phyloP scores from a whole-genome alignment of 805 yeast species.

The Teunomyces atbi region DNA sequence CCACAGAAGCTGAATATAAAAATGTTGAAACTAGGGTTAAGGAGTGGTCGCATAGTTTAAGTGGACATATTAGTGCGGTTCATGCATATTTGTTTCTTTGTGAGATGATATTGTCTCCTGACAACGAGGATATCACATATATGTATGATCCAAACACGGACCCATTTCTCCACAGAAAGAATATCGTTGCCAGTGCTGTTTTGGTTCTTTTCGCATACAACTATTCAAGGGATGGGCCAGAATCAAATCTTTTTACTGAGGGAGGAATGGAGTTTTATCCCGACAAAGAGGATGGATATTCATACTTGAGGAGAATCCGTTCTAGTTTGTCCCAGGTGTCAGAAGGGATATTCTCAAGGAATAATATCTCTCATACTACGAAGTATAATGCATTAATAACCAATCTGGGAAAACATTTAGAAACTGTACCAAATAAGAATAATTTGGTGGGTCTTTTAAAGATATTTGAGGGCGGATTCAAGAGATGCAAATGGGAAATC shows the following conservation, averaged over 20 bases:
- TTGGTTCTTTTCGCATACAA: conserved; percentile 54
- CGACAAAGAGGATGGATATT: conserved; percentile 49
- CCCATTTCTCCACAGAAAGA: conserved; percentile 39
- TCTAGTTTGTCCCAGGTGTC: conserved; percentile 34
- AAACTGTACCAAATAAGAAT: conserved; percentile 41
- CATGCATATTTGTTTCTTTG: conserved; percentile 62
- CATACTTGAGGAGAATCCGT: conserved; percentile 50
- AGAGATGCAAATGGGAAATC: conserved; percentile 51
- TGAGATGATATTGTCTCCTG: conserved; percentile 61
- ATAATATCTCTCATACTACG: conserved; percentile 17
- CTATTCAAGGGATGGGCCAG: conserved; percentile 48
- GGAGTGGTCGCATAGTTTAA: conserved; percentile 8
- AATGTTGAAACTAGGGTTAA: conserved; percentile 10
- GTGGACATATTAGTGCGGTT: conserved; percentile 37
- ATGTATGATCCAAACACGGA: conserved; percentile 53
- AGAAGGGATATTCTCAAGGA: conserved; percentile 19
- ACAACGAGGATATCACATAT: conserved; percentile 44
- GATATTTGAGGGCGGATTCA: conserved; percentile 35
- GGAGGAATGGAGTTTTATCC: conserved; percentile 15
- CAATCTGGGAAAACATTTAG: conserved; percentile 40
- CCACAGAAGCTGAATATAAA: conserved; percentile 5
- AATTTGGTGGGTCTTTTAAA: conserved; percentile 56
- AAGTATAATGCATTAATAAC: conserved; percentile 43
- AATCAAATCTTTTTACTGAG: conserved; percentile 26
- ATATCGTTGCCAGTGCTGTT: conserved; percentile 40